These are phyloP conservation scores for Termitomyces sp. DNA, from an alignment of 768 basidiomycete species.

Conservation along the genomic window DNA sequence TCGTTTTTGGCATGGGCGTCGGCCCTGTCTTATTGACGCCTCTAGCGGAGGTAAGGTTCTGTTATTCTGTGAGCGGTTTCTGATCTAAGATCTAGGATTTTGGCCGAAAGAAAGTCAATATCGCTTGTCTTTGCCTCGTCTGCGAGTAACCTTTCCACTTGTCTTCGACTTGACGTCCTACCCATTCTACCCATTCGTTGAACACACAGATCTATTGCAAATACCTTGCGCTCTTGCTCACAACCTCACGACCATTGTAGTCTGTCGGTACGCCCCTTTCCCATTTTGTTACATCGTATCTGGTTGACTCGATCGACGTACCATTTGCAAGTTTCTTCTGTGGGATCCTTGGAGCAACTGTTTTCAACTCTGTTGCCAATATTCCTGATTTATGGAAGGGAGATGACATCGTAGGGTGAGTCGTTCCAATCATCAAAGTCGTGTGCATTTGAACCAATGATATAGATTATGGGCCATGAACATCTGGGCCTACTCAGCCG, in stretches of 20 bases:
- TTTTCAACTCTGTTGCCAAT: slow-evolving; percentile 16
- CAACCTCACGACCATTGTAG: slow-evolving; percentile 11
- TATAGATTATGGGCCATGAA: slow-evolving; percentile 19
- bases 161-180: slow-evolving; percentile 11
- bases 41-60: slow-evolving; percentile 12
- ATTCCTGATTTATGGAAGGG: slow-evolving; percentile 17
- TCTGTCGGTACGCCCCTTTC: slow-evolving; percentile 12
- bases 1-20: slow-evolving; percentile 15
- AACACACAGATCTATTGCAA: slow-evolving; percentile 14
- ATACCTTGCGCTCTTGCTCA: slow-evolving; percentile 17
- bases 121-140: slow-evolving; percentile 11
- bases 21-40: slow-evolving; percentile 18
- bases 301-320: background rate
- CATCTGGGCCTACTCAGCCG: slow-evolving; percentile 17
- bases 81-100: slow-evolving; percentile 11
- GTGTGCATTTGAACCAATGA: background rate
- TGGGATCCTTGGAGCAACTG: slow-evolving; percentile 13
- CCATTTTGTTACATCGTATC: background rate
- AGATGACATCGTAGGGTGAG: slow-evolving; percentile 12
- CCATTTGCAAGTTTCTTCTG: slow-evolving; percentile 10
- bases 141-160: slow-evolving; percentile 10
- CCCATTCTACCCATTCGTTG: slow-evolving; percentile 7
- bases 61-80: background rate
- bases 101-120: slow-evolving; percentile 16
- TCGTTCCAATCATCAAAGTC: background rate